phyloP scores from a whole-genome alignment of 768 basidiomycete genomes.

The Suillus paluster region DNA sequence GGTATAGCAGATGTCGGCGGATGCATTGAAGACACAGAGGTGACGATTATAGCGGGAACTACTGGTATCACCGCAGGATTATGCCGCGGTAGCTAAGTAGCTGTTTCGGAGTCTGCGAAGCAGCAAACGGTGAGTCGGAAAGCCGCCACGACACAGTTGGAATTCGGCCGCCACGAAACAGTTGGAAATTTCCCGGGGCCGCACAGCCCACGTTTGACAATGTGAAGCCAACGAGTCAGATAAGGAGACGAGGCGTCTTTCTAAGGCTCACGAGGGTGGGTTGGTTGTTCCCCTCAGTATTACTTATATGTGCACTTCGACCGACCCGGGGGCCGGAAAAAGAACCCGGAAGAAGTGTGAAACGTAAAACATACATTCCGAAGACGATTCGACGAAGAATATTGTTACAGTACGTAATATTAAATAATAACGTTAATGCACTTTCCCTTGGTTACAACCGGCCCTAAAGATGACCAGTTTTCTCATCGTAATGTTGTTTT shows the following conservation, averaged over 20 bases:
- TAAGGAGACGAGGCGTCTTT: not conserved
- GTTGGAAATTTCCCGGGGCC: not conserved
- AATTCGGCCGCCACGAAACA: not conserved
- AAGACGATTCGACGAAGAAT: not conserved
- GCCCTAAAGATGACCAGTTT: slow-evolving; percentile 27
- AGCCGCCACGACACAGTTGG: not conserved
- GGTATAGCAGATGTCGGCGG: slow-evolving; percentile 65
- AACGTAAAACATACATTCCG: not conserved
- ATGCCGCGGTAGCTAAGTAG: not conserved
- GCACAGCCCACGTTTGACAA: not conserved
- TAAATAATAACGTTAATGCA: too few relatives aligned
- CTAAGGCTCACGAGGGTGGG: not conserved
- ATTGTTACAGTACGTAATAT: not conserved
- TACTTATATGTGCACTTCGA: not conserved
- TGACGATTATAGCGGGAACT: not conserved
- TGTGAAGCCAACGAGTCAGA: not conserved
- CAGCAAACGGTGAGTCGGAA: not conserved
- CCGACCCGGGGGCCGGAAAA: not conserved
- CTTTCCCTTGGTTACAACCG: too few relatives aligned
- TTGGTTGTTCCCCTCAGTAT: not conserved
- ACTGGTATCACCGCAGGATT: not conserved
- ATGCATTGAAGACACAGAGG: slow-evolving; percentile 38
- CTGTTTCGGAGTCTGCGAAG: not conserved
- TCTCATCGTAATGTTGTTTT: not conserved
- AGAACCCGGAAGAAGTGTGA: not conserved